Base-by-base conservation (phyloP, 1,139 yeast genomes). In the Wickerhamomyces sp. region DNA sequence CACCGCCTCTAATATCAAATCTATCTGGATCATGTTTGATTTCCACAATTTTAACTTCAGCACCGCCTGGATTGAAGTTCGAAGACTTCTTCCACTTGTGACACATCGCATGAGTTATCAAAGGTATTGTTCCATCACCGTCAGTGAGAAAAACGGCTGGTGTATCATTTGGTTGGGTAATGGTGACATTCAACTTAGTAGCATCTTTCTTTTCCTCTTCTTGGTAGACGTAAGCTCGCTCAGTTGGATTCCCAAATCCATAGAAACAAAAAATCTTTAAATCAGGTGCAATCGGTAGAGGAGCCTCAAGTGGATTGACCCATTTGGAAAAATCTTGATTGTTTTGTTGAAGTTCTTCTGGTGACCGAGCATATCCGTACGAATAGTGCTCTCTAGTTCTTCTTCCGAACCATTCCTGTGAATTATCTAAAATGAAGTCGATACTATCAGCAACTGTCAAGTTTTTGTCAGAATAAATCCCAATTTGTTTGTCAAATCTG, bases 231-330 rank as follows among this genome's bases (percentile, higher is more conserved):
- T 91, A 91, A 0, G 95, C 89, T 35, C 98, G 70, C 58, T 91
- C 98, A 0, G 98, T 89, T 12, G 95, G 94, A 45, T 87, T 89
- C 5, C 96, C 96, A 11, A 88, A 89, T 3, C 98, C 98, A 52
- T 91, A 93, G 55, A 93, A 81, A 52, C 96, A 87, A 59, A 68
- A 91, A 8, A 88, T 68, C 49, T 86, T 84, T 82, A 93, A 67
- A 53, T 86, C 86, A 4, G 98, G 98, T 0, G 98, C 98, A 54
- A 82, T 67, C 2, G 98, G 98, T 33, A 91, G 69, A 2, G 91
- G 74, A 0, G 79, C 96, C 56, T 91, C 98, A 38, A 93, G 64
- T 3, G 98, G 98, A 54, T 91, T 91, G 24, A 79, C 63, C 98
- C 98, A 91, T 57, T 85, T 88, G 35, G 74, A 68, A 45, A 78